Percentiles rank a stretch among this genome's conserved stretches.
These are phyloP conservation scores for Eimeria mitis DNA, from an alignment of 169 alveolate genomes.

Conservation along the genomic window DNA sequence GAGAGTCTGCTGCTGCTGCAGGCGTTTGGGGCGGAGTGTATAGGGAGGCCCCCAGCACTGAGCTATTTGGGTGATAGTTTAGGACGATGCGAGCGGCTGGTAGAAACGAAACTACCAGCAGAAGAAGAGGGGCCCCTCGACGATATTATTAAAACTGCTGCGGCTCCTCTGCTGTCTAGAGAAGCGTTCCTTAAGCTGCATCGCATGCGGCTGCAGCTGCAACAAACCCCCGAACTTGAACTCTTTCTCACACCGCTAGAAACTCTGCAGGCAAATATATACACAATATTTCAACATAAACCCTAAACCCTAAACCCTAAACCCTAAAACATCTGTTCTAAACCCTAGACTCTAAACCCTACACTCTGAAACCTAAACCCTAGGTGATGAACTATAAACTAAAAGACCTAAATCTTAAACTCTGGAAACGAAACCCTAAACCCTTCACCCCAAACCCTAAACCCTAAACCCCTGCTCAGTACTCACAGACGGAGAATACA, in stretches of 20 bases:
- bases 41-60: constrained; percentile 21
- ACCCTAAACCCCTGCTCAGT: too few relatives aligned
- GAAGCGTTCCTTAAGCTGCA: constrained; percentile 34
- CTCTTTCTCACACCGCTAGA: constrained; percentile 26
- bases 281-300: neutral
- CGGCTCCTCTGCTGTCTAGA: constrained; percentile 12
- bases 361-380: too few relatives aligned
- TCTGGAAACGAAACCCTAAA: too few relatives aligned
- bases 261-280: constrained; percentile 6
- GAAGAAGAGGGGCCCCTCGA: neutral
- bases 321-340: too few relatives aligned
- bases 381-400: too few relatives aligned
- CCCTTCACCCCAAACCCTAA: too few relatives aligned
- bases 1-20: constrained; percentile 17
- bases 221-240: neutral
- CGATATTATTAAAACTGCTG: neutral
- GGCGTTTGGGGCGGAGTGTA: constrained; percentile 12
- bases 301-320: neutral
- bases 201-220: constrained; percentile 5
- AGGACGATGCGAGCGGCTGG: neutral
- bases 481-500: too few relatives aligned
- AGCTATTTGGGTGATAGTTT: constrained; percentile 14
- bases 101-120: neutral
- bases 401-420: too few relatives aligned
- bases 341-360: neutral